Evolutionary conservation across 768 basidiomycete species (phyloP), one percentile per base, ranked within the genome.

Genomic region (Tylopilus subfusipes): DNA sequence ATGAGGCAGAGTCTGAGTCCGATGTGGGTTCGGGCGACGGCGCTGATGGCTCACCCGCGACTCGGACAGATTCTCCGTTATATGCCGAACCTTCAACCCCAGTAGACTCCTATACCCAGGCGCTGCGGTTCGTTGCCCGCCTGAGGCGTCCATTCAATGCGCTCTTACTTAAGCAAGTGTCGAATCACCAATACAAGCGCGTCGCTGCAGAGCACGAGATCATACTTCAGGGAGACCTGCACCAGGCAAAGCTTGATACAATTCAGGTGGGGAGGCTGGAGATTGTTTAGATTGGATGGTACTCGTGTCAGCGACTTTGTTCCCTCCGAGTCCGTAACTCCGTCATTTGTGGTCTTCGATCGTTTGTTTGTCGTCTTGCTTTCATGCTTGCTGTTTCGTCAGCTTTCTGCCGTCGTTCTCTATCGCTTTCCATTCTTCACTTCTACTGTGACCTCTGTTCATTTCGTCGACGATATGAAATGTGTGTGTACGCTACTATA

Each of bases 151-250:
- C 51, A 5, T 59, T 59, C 51, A 30, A 42, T 4, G 49, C 46
- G 6, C 31, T 52, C 19, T 34, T 60, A 21, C 56, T 60, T 0
- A 42, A 47, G 36, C 14, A 30, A 13, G 48, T 50, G 25, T 3
- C 42, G 2, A 31, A 47, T 36, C 10, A 19, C 5, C n/a, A 34
- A 18, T 21, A 29, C 29, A 45, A 45, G 29, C 44, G 44, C 12
- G 19, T 45, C 18, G 53, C 54, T 19, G 21, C 39, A 2, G 48
- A 55, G 10, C 24, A 42, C 12, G 53, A 54, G 25, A 57, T 57
- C 27, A 22, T 42, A 14, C 3, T 50, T 11, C 25, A 44, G 10
- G 55, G 43, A 18, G 22, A 43, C 16, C 22, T 10, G 34, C 18
- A 36, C 33, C 16, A 34, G 33, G 6, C 34, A 7, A 36, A 36